These are phyloP conservation scores for Jimgerdemannia lactiflua DNA, from an alignment of 192 early-diverging fungal genomes.

Conservation along the genomic window DNA sequence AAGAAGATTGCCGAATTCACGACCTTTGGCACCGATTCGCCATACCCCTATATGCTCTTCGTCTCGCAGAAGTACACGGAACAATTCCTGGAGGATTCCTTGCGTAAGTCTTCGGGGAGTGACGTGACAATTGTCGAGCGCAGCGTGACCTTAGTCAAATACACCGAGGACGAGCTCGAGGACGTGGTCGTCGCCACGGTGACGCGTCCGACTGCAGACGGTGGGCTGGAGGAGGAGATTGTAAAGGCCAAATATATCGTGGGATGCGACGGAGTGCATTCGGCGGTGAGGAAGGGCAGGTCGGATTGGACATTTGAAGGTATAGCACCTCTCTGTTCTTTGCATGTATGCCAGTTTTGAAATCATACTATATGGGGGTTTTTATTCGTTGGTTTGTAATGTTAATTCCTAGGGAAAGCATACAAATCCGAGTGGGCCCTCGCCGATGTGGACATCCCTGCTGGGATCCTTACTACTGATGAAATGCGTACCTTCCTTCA, in stretches of 20 bases:
- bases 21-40: background rate
- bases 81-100: background rate
- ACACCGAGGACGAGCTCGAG: background rate
- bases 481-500: no score
- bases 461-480: no score
- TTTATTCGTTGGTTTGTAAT: no score
- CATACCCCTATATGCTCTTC: background rate
- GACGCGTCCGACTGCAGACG: background rate
- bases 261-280: constrained; percentile 32
- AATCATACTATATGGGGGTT: no score
- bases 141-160: background rate
- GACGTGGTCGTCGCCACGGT: background rate
- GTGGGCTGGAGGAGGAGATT: background rate
- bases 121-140: background rate
- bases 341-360: no score
- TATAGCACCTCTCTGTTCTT: background rate
- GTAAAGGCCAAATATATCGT: constrained; percentile 18
- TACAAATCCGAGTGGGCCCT: no score
- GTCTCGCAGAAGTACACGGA: background rate
- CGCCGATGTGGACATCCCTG: no score
- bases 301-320: constrained; percentile 26
- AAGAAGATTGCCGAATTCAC: background rate
- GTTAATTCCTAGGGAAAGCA: no score
- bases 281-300: constrained; percentile 16
- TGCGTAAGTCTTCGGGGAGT: background rate